Evolutionary conservation across 2,329 filamentous ascomycete genomes (phyloP).

Genomic region (Cercospora sp.): DNA sequence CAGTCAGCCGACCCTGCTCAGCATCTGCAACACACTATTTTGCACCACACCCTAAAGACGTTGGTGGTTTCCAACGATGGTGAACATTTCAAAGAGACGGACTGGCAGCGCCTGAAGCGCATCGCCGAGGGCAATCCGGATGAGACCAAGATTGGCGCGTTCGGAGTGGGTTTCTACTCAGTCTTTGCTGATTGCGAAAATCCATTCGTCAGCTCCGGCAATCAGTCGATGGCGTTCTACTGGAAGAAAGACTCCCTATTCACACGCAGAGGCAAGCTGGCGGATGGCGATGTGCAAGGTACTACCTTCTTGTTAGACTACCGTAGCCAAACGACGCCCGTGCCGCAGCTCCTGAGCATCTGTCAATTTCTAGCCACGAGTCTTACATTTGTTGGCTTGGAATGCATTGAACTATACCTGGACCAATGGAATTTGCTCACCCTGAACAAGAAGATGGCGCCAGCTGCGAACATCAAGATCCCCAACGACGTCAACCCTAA

Average conservation of each 20-base stretch:
- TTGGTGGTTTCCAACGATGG: constrained; percentile 94
- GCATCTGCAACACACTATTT: constrained; percentile 76
- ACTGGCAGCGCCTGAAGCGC: constrained; percentile 90
- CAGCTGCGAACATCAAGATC: constrained; percentile 69
- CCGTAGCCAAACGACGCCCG: constrained; percentile 79
- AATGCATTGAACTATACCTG: constrained; percentile 85
- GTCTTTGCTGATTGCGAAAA: constrained; percentile 98
- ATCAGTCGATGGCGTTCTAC: constrained; percentile 95
- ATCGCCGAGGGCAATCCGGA: constrained; percentile 99
- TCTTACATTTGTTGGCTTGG: constrained; percentile 88
- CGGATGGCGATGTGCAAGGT: constrained; percentile 55
- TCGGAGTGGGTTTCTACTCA: constrained; percentile 97
- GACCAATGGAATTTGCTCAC: constrained; percentile 81
- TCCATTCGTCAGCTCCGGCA: constrained; percentile 91
- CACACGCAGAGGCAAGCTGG: constrained; percentile 77
- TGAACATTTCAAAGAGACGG: constrained; percentile 79
- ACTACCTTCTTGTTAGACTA: constrained; percentile 97
- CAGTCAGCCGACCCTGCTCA: constrained; percentile 66
- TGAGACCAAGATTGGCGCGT: constrained; percentile 98
- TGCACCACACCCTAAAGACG: constrained; percentile 81
- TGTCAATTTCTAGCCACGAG: constrained; percentile 93
- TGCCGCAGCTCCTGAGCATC: constrained; percentile 82
- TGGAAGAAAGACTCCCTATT: constrained; percentile 99
- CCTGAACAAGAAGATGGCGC: constrained; percentile 82
- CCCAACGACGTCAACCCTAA: constrained; percentile 77